Evolutionary conservation across 108 stramenopile genomes (phyloP).

Genomic region (Cyclotella distinguenda): DNA sequence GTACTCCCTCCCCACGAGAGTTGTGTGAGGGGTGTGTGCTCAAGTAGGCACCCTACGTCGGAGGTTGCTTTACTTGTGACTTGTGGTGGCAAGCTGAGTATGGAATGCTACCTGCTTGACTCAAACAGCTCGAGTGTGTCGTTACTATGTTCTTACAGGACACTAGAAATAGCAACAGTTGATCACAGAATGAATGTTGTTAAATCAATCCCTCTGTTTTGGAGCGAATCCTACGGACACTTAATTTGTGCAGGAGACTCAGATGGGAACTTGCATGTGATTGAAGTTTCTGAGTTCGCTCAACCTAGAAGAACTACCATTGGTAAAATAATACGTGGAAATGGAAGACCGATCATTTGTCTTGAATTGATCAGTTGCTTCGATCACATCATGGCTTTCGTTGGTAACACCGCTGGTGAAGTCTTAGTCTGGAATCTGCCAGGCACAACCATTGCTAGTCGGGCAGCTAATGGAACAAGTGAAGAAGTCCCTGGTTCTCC

Average conservation of each 20-base stretch:
- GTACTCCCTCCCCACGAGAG: conserved; percentile 68
- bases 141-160: conserved; percentile 52
- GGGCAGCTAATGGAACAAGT: neutral
- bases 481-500: conserved; percentile 22
- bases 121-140: conserved; percentile 21
- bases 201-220: conserved; percentile 49
- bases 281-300: conserved; percentile 31
- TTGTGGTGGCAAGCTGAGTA: conserved; percentile 68
- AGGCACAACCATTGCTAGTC: neutral
- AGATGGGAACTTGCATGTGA: conserved; percentile 60
- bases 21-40: conserved; percentile 70
- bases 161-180: conserved; percentile 44
- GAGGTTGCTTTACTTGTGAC: conserved; percentile 51
- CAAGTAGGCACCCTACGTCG: conserved; percentile 36
- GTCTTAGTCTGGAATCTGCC: conserved; percentile 57
- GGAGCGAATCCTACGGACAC: conserved; percentile 28
- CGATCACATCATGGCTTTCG: conserved; percentile 40
- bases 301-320: conserved; percentile 34
- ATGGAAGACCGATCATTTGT: conserved; percentile 61
- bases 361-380: conserved; percentile 35
- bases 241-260: conserved; percentile 72
- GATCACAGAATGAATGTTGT: conserved; percentile 83
- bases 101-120: conserved; percentile 66
- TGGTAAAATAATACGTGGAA: conserved; percentile 19
- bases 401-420: conserved; percentile 72